Percentiles rank a stretch among this genome's conserved stretches.
phyloP scores from a whole-genome alignment of 2,329 filamentous ascomycete species.

The Pseudogymnoascus sp. region DNA sequence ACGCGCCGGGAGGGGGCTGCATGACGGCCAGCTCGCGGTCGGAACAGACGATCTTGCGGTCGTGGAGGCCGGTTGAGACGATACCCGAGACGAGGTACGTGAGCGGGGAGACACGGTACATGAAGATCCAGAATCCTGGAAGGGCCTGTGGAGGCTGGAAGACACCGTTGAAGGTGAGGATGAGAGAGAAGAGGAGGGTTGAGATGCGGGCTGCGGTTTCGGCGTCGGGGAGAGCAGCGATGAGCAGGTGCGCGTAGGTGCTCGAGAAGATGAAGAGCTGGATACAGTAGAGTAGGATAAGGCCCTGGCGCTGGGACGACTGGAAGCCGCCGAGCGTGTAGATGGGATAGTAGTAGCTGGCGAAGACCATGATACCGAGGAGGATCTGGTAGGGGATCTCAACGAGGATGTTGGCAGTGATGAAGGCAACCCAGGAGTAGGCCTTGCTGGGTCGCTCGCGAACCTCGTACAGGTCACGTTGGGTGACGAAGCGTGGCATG shows the following conservation, averaged over 20 bases:
- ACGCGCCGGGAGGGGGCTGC: slow-evolving; percentile 45
- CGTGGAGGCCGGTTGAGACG: slow-evolving; percentile 60
- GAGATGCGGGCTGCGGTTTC: slow-evolving; percentile 72
- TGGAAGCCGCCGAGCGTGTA: slow-evolving; percentile 52
- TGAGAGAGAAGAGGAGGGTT: slow-evolving; percentile 65
- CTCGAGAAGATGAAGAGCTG: slow-evolving; percentile 72
- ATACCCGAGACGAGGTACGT: slow-evolving; percentile 67
- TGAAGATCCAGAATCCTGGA: slow-evolving; percentile 75
- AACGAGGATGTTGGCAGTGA: slow-evolving; percentile 51
- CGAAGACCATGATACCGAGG: slow-evolving; percentile 65
- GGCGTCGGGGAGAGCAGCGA: slow-evolving; percentile 65
- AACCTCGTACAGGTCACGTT: slow-evolving; percentile 59
- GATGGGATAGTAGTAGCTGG: slow-evolving; percentile 73
- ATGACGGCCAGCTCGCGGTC: slow-evolving; percentile 60
- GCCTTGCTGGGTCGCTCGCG: slow-evolving; percentile 27
- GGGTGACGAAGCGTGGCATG: slow-evolving; percentile 62
- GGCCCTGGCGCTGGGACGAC: slow-evolving; percentile 28
- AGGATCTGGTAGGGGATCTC: slow-evolving; percentile 80
- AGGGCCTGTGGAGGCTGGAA: slow-evolving; percentile 55
- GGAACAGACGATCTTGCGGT: slow-evolving; percentile 57
- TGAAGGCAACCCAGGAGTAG: slow-evolving; percentile 29
- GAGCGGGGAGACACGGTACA: slow-evolving; percentile 61
- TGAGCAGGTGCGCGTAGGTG: slow-evolving; percentile 76
- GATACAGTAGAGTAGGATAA: slow-evolving; percentile 70
- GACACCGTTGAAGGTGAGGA: slow-evolving; percentile 68